Evolutionary conservation across 768 basidiomycete genomes (phyloP), one percentile per base, ranked within the genome.

Genomic region (Lactarius sanguifluus): DNA sequence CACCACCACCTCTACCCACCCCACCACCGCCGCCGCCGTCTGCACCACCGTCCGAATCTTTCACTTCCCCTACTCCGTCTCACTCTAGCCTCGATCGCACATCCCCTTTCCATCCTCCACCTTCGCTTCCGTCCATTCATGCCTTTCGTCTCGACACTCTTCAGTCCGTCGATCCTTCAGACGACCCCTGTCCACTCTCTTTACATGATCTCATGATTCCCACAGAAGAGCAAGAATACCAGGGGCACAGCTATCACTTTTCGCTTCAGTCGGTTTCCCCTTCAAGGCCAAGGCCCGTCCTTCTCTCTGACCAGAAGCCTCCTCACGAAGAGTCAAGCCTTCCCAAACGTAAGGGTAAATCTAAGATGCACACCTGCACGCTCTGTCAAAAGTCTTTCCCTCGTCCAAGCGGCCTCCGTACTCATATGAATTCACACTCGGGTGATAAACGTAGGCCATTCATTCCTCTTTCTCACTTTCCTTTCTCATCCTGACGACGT

Each of bases 401-500:
- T 16, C 76, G 80, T 1, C 80, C 81, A 5, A 79, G 79, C 23
- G 81, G 80, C 10, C 70, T 81, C 61, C 68, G 71, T 18, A 81
- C 80, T 16, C 80, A 81, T 62, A 78, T 80, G 80, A 82, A 82
- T 61, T 77, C 77, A 15, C 80, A 81, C 59, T 76, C 76, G 1
- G 81, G 81, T 6, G 77, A 74, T 1, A 81, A 76, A 65, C 80
- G 80, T 81, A 74, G 30, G 80, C 70, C 57, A 34, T 30, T 71
- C 57, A 34, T 30, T n/a, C 10, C 38, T 64, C 15, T 25, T 10
- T 55, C 9, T 13, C 34, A 1, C 28, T 25, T 8, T 15, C 10
- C 59, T 32, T 20, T 15, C 15, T 18, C 18, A 16, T 45, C 38
- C 34, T 30, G 5, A 54, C 58, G 18, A 61, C 32, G 18, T 28